Conservation (phyloP, 2,329 filamentous ascomycete species). For the Venturiaceae sp. region DNA sequence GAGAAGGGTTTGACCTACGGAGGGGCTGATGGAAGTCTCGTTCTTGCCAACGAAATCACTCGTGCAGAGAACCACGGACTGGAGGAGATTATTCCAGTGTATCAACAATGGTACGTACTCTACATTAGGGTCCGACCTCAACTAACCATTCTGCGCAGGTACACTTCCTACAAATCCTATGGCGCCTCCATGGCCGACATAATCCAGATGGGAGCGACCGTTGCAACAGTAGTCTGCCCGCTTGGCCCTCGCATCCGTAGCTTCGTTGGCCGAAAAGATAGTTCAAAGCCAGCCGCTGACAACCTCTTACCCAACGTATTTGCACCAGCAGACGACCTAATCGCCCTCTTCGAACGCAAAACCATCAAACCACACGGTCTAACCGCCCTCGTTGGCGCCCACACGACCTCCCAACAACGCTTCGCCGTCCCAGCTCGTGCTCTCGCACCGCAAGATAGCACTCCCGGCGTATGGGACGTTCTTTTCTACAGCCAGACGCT, state of each 20-base stretch:
- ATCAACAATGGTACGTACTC: conserved; percentile 13
- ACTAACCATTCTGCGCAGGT: conserved; percentile 3
- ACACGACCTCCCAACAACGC: conserved; percentile 27
- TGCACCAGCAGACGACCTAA: conserved; percentile 22
- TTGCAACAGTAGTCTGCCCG: conserved; percentile 28
- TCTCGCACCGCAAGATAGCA: conserved; percentile 25
- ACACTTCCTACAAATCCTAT: conserved; percentile 20
- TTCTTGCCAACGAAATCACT: conserved; percentile 18
- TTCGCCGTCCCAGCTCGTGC: conserved; percentile 20
- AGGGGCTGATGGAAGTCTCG: conserved; percentile 22
- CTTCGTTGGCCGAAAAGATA: no score
- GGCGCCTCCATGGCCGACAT: conserved; percentile 27
- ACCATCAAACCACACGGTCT: conserved; percentile 27
- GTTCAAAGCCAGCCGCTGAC: no score
- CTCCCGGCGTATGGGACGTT: conserved; percentile 27
- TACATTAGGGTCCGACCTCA: background rate
- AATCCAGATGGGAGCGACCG: conserved; percentile 27
- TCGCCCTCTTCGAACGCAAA: conserved; percentile 27
- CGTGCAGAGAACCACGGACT: conserved; percentile 21
- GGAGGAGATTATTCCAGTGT: conserved; percentile 16
- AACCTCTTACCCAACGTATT: background rate
- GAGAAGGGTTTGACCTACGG: conserved; percentile 17
- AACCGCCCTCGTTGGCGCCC: conserved; percentile 25
- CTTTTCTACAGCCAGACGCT: conserved; percentile 24
- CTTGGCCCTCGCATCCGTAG: conserved; percentile 25